phyloP scores from a whole-genome alignment of 805 yeast species.

The Metschnikowia drakensbergensis region DNA sequence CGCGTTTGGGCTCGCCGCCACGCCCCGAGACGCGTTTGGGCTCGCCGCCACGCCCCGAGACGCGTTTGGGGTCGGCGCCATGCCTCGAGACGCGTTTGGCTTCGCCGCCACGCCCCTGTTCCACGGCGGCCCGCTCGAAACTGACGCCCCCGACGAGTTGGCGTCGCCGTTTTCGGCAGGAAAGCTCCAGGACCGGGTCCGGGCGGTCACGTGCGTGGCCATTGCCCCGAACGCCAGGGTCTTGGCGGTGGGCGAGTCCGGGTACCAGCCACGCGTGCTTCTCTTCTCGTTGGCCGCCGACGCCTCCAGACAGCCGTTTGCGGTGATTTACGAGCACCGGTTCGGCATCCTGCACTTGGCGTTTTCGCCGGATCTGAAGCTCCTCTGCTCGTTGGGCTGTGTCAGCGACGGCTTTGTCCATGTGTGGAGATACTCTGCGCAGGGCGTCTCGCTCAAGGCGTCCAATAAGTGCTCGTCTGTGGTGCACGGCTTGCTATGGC shows the following conservation, averaged over 20 bases:
- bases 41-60: slow-evolving; percentile 28
- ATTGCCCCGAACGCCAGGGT: slow-evolving; percentile 51
- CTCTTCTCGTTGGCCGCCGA: slow-evolving; percentile 54
- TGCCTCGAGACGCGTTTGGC: slow-evolving; percentile 33
- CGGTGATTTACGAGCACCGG: slow-evolving; percentile 55
- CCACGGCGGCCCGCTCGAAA: slow-evolving; percentile 11
- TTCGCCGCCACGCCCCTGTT: slow-evolving; percentile 20
- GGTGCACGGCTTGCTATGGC: slow-evolving; percentile 57
- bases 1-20: neutral
- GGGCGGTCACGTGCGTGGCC: slow-evolving; percentile 55
- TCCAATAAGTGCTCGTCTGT: slow-evolving; percentile 62
- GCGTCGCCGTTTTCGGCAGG: neutral
- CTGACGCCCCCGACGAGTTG: neutral
- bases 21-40: slow-evolving; percentile 34
- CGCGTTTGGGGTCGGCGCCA: neutral
- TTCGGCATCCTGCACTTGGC: slow-evolving; percentile 56
- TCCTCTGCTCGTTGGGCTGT: slow-evolving; percentile 60
- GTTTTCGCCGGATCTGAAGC: slow-evolving; percentile 57
- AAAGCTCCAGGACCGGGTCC: slow-evolving; percentile 39
- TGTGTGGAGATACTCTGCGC: slow-evolving; percentile 48
- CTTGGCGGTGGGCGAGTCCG: slow-evolving; percentile 68
- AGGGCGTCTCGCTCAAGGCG: slow-evolving; percentile 30
- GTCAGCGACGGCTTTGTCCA: slow-evolving; percentile 65
- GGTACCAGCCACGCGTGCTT: slow-evolving; percentile 63
- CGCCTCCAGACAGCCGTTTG: slow-evolving; percentile 46